Evolutionary conservation across 768 basidiomycete genomes (phyloP), one percentile per base, ranked within the genome.

Genomic region (Strobilomyces dryophilus): DNA sequence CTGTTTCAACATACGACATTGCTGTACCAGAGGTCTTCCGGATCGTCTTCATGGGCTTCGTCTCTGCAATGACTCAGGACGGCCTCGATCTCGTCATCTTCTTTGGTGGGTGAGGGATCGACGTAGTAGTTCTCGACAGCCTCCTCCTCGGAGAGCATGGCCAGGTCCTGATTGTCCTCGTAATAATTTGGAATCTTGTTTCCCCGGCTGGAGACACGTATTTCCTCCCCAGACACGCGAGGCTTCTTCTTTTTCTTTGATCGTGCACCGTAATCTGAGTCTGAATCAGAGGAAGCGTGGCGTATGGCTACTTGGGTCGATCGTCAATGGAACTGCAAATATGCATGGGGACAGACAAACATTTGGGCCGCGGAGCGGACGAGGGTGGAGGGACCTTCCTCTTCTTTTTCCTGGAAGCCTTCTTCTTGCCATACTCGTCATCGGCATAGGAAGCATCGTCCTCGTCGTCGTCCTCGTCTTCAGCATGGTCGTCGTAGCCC

Each of bases 41-140:
- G 73, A 64, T 95, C 92, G 21, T 79, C 73, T 66, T 85, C 83
- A 51, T 80, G 79, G 15, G 85, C 85, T 64, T 94, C 92, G 58
- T 97, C 89, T 60, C 95, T 81, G 67, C 79, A 80, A 66, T 98
- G 94, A 31, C 81, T 84, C 37, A 95, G 79, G 37, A 99, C 92
- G 36, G 83, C 83, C 71, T 99, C 97, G 43, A 99, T 95, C 68
- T 93, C 92, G 58, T 95, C 89, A 53, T 90, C 87, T 64, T 84
- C 80, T 51, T 74, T 69, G 58, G 77, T 76, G 51, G 78, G 76
- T 7, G 69, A 64, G 43, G 79, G 79, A 56, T 82, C 84, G 40
- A 73, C 75, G 55, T 79, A 82, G 64, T 82, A 84, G 12, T 72
- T 76, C 42, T 78, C 74, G 24, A 75, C 76, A 29, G 71, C 73